These are phyloP conservation scores for Asterochloris sp. DNA, from an alignment of 139 green algal genomes.

Conservation along the genomic window DNA sequence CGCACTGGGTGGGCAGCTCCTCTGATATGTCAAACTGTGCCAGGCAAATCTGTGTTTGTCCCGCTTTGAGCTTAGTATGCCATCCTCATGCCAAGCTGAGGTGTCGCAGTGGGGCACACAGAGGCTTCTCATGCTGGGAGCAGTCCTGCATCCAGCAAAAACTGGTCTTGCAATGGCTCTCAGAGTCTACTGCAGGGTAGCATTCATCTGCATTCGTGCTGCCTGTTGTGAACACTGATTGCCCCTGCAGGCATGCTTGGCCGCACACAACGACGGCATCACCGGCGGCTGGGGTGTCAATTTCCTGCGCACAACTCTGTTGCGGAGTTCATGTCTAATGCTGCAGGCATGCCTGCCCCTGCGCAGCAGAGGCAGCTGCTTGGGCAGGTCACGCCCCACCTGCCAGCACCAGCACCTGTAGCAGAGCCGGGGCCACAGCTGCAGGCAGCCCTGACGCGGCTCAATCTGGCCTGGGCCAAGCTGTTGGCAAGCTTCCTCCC, in stretches of 20 bases:
- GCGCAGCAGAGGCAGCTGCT: neutral
- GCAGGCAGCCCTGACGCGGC: neutral
- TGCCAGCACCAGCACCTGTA: neutral
- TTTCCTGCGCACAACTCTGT: neutral
- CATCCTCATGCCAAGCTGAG: no score
- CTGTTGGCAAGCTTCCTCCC: slow-evolving; percentile 8
- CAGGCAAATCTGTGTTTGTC: no score
- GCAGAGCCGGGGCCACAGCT: neutral
- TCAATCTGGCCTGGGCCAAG: slow-evolving; percentile 17
- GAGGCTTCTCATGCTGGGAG: no score
- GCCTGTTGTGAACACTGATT: neutral
- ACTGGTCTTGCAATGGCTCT: no score
- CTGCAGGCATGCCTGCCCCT: neutral
- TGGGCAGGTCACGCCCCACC: neutral
- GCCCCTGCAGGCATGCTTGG: neutral
- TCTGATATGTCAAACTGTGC: no score
- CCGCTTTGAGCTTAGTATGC: no score
- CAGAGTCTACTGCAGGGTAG: no score
- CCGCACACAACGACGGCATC: neutral
- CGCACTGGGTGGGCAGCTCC: no score
- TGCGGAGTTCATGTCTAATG: no score
- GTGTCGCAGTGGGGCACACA: no score
- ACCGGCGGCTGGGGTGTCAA: neutral
- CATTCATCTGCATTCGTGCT: neutral
- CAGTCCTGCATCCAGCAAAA: no score